Percentiles rank a stretch among this genome's conserved stretches.
phyloP scores from a whole-genome alignment of 192 early-diverging fungal genomes.

The Coemansia sp. region DNA sequence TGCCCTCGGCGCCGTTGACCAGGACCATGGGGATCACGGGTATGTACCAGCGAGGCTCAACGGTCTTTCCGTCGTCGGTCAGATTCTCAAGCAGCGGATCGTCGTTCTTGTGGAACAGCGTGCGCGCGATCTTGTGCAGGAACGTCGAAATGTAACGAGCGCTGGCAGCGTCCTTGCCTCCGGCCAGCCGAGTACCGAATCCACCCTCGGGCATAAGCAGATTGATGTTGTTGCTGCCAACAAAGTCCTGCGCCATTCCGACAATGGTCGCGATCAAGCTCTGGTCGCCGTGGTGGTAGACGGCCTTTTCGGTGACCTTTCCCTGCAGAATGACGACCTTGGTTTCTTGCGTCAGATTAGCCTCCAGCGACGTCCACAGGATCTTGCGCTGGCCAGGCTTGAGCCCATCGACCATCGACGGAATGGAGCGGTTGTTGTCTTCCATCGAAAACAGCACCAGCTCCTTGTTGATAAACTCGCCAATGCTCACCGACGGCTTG shows the following conservation, averaged over 20 bases:
- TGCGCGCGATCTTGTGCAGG: constrained; percentile 67
- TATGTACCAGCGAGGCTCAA: constrained; percentile 96
- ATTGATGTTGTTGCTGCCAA: constrained; percentile 93
- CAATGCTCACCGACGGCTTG: constrained; percentile 69
- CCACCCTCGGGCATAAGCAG: constrained; percentile 81
- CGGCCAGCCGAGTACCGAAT: constrained; percentile 86
- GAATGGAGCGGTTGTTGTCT: constrained; percentile 93
- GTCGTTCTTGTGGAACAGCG: constrained; percentile 76
- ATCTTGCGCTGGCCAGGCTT: constrained; percentile 98
- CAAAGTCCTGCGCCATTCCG: constrained; percentile 89
- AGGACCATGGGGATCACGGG: constrained; percentile 93
- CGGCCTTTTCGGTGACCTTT: constrained; percentile 82
- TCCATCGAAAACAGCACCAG: constrained; percentile 92
- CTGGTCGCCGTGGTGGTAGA: constrained; percentile 95
- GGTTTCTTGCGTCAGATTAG: constrained; percentile 76
- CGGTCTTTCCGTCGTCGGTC: constrained; percentile 82
- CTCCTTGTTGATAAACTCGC: constrained; percentile 94
- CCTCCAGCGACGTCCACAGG: constrained; percentile 79
- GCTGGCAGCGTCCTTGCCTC: constrained; percentile 93
- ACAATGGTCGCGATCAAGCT: constrained; percentile 83
- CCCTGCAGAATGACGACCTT: constrained; percentile 87
- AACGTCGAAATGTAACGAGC: constrained; percentile 95
- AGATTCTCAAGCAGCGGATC: constrained; percentile 78
- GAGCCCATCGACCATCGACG: constrained; percentile 88
- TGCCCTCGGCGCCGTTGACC: constrained; percentile 91